Percentiles rank a stretch among this genome's conserved stretches.
Conservation (phyloP, 331 rosid species). For the Rhamnella rubrinervis region DNA sequence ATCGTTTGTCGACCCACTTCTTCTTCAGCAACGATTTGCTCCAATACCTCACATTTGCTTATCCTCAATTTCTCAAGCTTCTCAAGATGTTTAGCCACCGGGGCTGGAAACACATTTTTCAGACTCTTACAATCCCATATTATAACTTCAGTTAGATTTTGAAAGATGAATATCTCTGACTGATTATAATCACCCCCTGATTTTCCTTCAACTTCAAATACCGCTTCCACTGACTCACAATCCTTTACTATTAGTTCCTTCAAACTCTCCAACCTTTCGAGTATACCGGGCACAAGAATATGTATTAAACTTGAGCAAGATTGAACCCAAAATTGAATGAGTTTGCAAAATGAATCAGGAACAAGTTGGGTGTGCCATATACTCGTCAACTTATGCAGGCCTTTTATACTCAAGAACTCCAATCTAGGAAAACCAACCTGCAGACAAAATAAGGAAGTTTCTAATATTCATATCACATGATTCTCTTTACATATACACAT, state of each 20-base stretch:
- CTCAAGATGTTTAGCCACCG: neutral
- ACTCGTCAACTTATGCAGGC: neutral
- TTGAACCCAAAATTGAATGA: neutral
- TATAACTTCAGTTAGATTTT: neutral
- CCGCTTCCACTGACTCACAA: neutral
- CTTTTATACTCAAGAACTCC: neutral
- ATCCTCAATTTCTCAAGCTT: neutral
- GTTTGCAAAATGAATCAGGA: constrained; percentile 13
- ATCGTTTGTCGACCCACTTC: neutral
- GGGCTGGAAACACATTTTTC: neutral
- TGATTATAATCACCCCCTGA: neutral
- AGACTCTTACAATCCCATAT: neutral
- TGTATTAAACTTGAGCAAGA: neutral
- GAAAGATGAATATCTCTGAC: neutral
- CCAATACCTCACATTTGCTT: fast-evolving
- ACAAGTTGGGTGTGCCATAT: constrained; percentile 19
- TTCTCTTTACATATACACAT: too few relatives aligned
- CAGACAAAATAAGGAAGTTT: neutral
- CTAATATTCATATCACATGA: too few relatives aligned
- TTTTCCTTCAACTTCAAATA: neutral
- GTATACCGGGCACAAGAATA: neutral
- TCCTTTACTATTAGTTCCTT: neutral
- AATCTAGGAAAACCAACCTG: constrained; percentile 6
- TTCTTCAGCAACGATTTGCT: neutral
- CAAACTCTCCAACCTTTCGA: neutral